Evolutionary conservation across 495 filamentous ascomycete genomes (phyloP), one percentile per base, ranked within the genome.

Genomic region (Articulospora tetracladia): DNA sequence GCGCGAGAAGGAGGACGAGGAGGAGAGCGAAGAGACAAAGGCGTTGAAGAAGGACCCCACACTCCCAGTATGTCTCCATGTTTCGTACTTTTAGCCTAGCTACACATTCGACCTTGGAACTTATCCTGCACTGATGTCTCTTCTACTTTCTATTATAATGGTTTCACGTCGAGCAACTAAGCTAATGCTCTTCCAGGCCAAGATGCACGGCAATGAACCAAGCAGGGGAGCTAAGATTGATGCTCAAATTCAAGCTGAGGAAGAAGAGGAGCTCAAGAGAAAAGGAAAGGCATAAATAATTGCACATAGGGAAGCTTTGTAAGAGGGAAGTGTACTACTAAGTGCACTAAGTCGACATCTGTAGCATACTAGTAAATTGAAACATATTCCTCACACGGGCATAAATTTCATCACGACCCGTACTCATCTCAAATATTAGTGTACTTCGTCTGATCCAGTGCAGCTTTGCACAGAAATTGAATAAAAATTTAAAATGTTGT

Each of bases 141-240:
- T 26, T 50, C 6, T 22, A 32, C 44, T 41, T 23, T 55, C 19
- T 27, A 26, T 36, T n/a, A n/a, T n/a, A n/a, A n/a, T n/a, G n/a
- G n/a, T n/a, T n/a, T n/a, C n/a, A n/a, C n/a, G n/a, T n/a, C 23
- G 47, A 47, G n/a, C 25, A 11, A 17, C 22, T 23, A 11, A 8
- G 57, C 61, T 67, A 55, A 67, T 15, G 49, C 17, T 10, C 24
- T 19, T 1, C 13, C 48, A 92, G 86, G 89, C 88, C n/a, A 81
- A 76, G 26, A 68, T 79, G 60, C 86, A 92, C 61, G 88, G 89
- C 8, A 86, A 91, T 61, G 70, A 85, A 66, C 89, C 89, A 10
- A 88, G 84, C 10, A 81, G 76, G 63, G 88, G 89, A 1, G 89
- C 88, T 10, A 74, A 86, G 73, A 83, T 89, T 50, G 89, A 93